phyloP scores from a whole-genome alignment of 352 stramenopile genomes.

The Plasmopara viticola region DNA sequence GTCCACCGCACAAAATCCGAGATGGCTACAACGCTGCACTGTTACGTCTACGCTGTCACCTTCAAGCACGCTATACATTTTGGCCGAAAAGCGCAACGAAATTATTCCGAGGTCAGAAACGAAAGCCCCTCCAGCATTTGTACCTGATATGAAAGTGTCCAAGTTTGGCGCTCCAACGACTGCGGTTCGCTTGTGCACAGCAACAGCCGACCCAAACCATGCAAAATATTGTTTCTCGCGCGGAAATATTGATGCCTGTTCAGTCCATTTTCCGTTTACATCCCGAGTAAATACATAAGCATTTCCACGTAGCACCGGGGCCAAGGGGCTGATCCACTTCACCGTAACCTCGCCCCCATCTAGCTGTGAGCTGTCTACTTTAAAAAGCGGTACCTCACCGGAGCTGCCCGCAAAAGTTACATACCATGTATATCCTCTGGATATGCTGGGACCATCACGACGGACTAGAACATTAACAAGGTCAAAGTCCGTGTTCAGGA shows the following conservation, averaged over 20 bases:
- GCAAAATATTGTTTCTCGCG: slow-evolving; percentile 87
- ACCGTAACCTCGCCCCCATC: slow-evolving; percentile 24
- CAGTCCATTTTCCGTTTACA: slow-evolving; percentile 57
- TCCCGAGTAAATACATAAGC: slow-evolving; percentile 63
- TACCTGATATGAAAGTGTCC: slow-evolving; percentile 83
- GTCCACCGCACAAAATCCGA: slow-evolving; percentile 62
- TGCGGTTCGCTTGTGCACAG: slow-evolving; percentile 75
- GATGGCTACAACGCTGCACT: slow-evolving; percentile 56
- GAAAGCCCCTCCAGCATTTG: slow-evolving; percentile 90
- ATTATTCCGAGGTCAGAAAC: slow-evolving; percentile 90
- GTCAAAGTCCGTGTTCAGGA: slow-evolving; percentile 63
- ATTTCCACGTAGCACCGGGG: slow-evolving; percentile 57
- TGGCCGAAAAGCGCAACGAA: slow-evolving; percentile 64
- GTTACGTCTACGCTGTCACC: slow-evolving; percentile 70
- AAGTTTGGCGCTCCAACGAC: slow-evolving; percentile 90
- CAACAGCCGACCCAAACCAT: slow-evolving; percentile 82
- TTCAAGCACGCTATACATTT: slow-evolving; percentile 83
- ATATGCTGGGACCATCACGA: slow-evolving; percentile 41
- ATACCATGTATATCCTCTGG: slow-evolving; percentile 71
- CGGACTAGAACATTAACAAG: slow-evolving; percentile 66
- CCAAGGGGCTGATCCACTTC: slow-evolving; percentile 39
- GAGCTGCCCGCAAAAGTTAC: slow-evolving; percentile 67
- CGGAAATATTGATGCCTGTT: slow-evolving; percentile 90
- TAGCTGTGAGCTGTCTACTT: slow-evolving; percentile 38
- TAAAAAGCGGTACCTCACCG: slow-evolving; percentile 50